These are phyloP conservation scores for Trichoderma parareesei DNA, from an alignment of 495 filamentous ascomycete species.

Conservation along the genomic window DNA sequence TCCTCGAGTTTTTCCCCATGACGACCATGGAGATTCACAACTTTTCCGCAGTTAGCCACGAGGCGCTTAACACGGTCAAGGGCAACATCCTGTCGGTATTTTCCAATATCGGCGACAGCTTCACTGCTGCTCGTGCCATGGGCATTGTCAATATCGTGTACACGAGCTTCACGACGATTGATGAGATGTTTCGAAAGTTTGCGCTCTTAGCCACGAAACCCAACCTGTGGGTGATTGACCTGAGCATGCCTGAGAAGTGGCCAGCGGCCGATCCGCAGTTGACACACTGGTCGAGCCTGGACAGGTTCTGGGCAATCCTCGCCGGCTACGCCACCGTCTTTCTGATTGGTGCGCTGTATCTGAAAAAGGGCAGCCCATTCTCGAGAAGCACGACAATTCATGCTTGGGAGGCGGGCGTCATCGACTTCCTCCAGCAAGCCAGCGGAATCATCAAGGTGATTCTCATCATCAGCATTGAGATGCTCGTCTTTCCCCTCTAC, in stretches of 20 bases:
- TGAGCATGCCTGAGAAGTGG: slow-evolving; percentile 33
- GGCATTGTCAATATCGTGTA: slow-evolving; percentile 15
- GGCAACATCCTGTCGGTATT: slow-evolving; percentile 23
- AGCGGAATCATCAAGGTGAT: slow-evolving; percentile 98
- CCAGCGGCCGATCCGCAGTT: slow-evolving; percentile 49
- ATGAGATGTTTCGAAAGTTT: slow-evolving; percentile 12
- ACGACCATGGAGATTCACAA: slow-evolving; percentile 35
- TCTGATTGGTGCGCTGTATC: slow-evolving; percentile 65
- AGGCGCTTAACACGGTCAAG: slow-evolving; percentile 33
- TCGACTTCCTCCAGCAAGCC: slow-evolving; percentile 83
- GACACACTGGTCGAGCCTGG: slow-evolving; percentile 61
- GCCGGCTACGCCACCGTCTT: slow-evolving; percentile 73
- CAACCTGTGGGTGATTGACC: slow-evolving; percentile 42
- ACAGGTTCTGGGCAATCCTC: slow-evolving; percentile 70
- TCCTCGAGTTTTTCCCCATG: slow-evolving; percentile 30
- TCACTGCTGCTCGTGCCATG: slow-evolving; percentile 9
- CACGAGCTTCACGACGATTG: neutral
- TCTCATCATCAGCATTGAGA: slow-evolving; percentile 96
- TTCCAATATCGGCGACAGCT: slow-evolving; percentile 23
- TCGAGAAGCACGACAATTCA: slow-evolving; percentile 55
- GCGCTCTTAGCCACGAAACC: slow-evolving; percentile 20
- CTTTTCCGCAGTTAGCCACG: slow-evolving; percentile 41
- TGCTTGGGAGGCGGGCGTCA: slow-evolving; percentile 65
- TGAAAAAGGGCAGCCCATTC: slow-evolving; percentile 59
- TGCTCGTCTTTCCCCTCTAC: slow-evolving; percentile 94